Base-by-base conservation (phyloP, 2,329 filamentous ascomycete genomes). In the Colletotrichum aenigma region DNA sequence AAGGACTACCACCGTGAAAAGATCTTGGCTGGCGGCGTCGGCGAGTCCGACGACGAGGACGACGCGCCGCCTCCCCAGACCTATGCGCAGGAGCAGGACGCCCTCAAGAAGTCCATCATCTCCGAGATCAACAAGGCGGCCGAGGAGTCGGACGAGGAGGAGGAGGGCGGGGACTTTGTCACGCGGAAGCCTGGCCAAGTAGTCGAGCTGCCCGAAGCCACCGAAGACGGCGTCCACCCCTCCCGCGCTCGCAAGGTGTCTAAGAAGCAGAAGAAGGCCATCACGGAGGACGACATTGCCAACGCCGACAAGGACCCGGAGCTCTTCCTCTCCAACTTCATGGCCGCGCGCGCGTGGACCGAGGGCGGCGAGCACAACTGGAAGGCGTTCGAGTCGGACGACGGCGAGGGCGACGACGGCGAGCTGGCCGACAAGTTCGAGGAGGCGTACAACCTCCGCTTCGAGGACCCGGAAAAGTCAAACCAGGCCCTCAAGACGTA, bases 1-100 rank as follows among this genome's bases (percentile, higher is more conserved):
- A 91, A 91, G 79, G 96, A 99, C 84, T 99, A 98, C 84, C 97
- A 99, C 82, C 93, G 96, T 77, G 92, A 97, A 84, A 97, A 96
- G 80, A 88, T 98, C n/a, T 83, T 98, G 74, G 92, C 92, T 52
- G 95, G 95, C 43, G 90, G 92, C 75, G 86, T 88, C 12, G 91
- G 89, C n/a, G 89, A 85, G 4, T 89, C 88, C 2, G 91, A 93
- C 18, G 88, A 91, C 21, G 90, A 93, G 16, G 89, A 91, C 9
- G 87, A 89, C 7, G 87, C 81, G 60, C 81, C 81, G 58, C 81
- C 82, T 8, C 91, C 92, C 4, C 90, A 89, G 83, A 97, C 96
- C 12, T 98, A 98, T 83, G 92, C 91, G 12, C 92, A 98, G 84
- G 95, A 98, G 86, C 97, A 98, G 84, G 95, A 95, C 77, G 92